A percentile compares a stretch with the other conserved stretches of the same genome.
phyloP scores from a whole-genome alignment of 495 filamentous ascomycete genomes.

The Bathelium albidoporum region DNA sequence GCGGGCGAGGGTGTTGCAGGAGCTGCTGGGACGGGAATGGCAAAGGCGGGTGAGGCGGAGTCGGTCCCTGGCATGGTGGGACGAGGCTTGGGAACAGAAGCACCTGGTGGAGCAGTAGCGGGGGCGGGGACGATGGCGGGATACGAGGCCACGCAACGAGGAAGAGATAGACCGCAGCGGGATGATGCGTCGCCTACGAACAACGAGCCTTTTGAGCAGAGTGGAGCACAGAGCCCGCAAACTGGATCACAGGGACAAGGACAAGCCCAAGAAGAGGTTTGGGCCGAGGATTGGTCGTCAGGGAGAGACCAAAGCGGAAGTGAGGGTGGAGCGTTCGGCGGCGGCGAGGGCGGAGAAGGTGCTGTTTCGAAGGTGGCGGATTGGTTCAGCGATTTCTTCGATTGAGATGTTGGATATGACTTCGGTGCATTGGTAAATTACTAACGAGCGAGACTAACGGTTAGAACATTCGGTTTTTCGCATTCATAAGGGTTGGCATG shows the following conservation, averaged over 20 bases:
- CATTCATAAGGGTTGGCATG: background rate
- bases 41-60: constrained; percentile 26
- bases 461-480: too few species aligned
- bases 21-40: constrained; percentile 29
- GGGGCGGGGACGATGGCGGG: constrained; percentile 53
- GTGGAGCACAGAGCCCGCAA: constrained; percentile 9
- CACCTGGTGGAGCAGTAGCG: constrained; percentile 36
- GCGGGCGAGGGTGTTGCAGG: constrained; percentile 30
- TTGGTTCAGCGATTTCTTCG: constrained; percentile 21
- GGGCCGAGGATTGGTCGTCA: constrained; percentile 21
- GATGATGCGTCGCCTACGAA: constrained; percentile 15
- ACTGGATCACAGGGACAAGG: constrained; percentile 14
- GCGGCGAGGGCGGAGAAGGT: constrained; percentile 30
- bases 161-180: background rate
- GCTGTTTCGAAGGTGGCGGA: constrained; percentile 26
- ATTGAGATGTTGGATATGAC: too few species aligned
- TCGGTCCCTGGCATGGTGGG: constrained; percentile 32
- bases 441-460: too few species aligned
- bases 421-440: too few species aligned
- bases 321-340: constrained; percentile 36
- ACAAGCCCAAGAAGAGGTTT: constrained; percentile 28
- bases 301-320: background rate
- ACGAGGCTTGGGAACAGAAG: constrained; percentile 26
- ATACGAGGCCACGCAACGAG: constrained; percentile 54
- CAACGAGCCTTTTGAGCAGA: constrained; percentile 17